Evolutionary conservation across 495 filamentous ascomycete species (phyloP), one percentile per base, ranked within the genome.

Genomic region (Podospora didyma): DNA sequence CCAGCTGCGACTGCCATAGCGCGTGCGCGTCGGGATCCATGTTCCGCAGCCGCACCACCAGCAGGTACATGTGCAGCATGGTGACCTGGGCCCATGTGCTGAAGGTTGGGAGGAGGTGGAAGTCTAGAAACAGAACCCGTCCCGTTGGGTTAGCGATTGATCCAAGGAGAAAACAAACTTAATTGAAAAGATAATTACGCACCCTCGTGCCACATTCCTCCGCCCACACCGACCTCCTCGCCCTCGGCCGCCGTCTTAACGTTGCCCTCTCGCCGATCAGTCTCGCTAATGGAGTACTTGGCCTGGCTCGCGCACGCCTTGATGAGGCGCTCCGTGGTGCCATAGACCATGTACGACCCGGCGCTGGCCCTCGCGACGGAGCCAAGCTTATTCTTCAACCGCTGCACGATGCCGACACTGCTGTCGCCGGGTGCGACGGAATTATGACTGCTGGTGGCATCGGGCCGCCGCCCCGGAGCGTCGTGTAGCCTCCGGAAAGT

Each of bases 21-120:
- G 67, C 63, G 54, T 72, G 68, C 14, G 58, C 41, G 6, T 70
- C 68, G 39, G 89, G 77, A 20, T 88, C 87, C 56, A 94, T 81
- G 57, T 79, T 79, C 48, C 94, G 89, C 46, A 97, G 75, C 42
- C 93, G 87, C n/a, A 88, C 87, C n/a, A 87, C 87, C 41, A 97
- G 71, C 49, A 96, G 81, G 76, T 96, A 97, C 85, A 97, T 88
- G 75, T 98, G 92, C 14, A 97, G 81, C 76, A 97, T 91, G 19
- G 92, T 92, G 41, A 97, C 84, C 68, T 97, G 94, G 7, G 95
- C 87, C 95, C 94, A 98, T 47, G 89, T 92, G 56, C 82, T 89
- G 74, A 98, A 98, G 0, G 90, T 98, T 2, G 90, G 88, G 21
- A 75, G 70, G 26, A 96, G 82, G 14, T 79, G 82, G 51, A 78